Evolutionary conservation across 2,329 filamentous ascomycete genomes (phyloP), one percentile per base, ranked within the genome.

Genomic region (Epichloe brachyelytri): DNA sequence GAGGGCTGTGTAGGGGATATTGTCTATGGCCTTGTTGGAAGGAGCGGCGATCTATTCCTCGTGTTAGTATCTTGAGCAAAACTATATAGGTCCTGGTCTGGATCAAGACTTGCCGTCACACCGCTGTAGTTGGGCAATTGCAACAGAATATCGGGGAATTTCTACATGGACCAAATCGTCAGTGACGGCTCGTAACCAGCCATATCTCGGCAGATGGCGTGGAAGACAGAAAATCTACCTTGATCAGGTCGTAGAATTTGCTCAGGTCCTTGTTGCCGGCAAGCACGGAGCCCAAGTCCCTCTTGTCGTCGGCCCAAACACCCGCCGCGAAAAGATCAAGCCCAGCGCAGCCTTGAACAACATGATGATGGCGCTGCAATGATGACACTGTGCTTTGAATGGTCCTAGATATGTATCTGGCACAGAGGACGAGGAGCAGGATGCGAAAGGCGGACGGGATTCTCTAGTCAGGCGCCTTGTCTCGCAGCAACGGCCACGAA

Each of bases 21-120:
- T 69, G 17, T 73, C 67, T 65, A 83, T 81, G 15, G 79, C 79
- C 2, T 69, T 67, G 57, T 82, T 77, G 53, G 68, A 75, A 8
- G 80, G 80, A 0, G 75, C 79, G 55, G 82, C 75, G 56, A 83
- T 70, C 65, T 67, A 19, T 22, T 3, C 14, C 0, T 8, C n/a
- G 26, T 12, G 37, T 54, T 14, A 43, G 12, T 10, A 30, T 30
- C 26, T 30, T 10, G 26, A 26, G 7, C 1, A 26, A 26, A 26
- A 8, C 7, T 26, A 8, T 8, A 8, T 1, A 30, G 8, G 26
- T 30, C 1, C 3, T 30, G 26, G 26, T 30, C 8, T 11, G 26
- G 26, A 30, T 30, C 26, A 8, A 62, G 14, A 40, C 69, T 54
- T 59, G 73, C 71, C 2, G 73, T 75, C 36, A 74, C 65, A 46